A percentile compares a stretch with the other conserved stretches of the same genome.
Evolutionary conservation across 2,329 filamentous ascomycete species (phyloP).

Genomic region (Hymenoscyphus albidus): DNA sequence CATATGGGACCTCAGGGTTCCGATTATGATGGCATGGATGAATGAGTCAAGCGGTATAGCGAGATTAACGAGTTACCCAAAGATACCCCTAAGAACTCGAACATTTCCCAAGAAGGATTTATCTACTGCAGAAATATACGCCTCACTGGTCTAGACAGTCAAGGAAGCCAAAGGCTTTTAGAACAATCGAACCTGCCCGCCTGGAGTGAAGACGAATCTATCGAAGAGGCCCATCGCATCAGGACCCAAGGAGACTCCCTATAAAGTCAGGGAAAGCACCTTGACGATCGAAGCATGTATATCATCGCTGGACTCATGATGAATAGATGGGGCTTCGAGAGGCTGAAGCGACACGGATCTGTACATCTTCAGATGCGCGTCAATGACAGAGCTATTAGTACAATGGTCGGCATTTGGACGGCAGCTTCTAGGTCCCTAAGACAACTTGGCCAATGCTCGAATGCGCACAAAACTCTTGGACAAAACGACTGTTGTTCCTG

Average conservation of each 20-base stretch:
- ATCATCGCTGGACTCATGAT: too few species aligned
- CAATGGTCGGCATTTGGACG: not conserved
- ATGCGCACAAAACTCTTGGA: not conserved
- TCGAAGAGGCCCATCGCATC: not conserved
- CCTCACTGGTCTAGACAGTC: not conserved
- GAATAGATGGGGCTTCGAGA: too few species aligned
- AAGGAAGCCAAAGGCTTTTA: not conserved
- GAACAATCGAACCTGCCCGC: not conserved
- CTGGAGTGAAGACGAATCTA: not conserved
- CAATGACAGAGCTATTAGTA: not conserved
- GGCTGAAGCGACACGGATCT: too few species aligned
- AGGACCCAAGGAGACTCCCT: not conserved
- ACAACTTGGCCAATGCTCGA: not conserved
- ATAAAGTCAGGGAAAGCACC: too few species aligned
- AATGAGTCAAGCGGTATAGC: too few species aligned
- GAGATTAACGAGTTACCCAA: not conserved
- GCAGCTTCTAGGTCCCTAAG: not conserved
- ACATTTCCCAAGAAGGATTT: not conserved
- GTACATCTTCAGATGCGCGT: too few species aligned
- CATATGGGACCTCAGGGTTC: too few species aligned
- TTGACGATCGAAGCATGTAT: too few species aligned
- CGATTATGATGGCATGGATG: too few species aligned
- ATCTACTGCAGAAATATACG: not conserved
- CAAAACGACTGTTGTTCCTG: not conserved
- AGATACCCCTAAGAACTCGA: not conserved